Percentiles rank a stretch among this genome's conserved stretches.
phyloP scores from a whole-genome alignment of 768 basidiomycete species.

The Lentinula detonsa region DNA sequence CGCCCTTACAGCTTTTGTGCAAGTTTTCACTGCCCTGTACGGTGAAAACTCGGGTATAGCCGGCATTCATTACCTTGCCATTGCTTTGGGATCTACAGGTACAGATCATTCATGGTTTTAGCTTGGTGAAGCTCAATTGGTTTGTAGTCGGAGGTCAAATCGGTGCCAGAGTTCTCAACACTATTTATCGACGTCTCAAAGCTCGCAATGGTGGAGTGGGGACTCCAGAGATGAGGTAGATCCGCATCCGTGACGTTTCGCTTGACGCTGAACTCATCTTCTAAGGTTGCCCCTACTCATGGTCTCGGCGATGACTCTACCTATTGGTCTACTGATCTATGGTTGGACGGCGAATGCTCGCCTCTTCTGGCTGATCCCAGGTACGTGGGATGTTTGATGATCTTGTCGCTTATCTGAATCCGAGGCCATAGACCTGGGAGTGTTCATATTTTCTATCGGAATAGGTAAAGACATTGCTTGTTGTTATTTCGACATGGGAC shows the following conservation, averaged over 20 bases:
- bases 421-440: constrained; percentile 27
- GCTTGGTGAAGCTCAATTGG: background rate
- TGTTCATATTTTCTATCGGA: constrained; percentile 40
- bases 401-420: background rate
- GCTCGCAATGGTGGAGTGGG: constrained; percentile 45
- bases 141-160: constrained; percentile 29
- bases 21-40: constrained; percentile 40
- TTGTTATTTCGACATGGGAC: constrained; percentile 16
- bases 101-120: background rate
- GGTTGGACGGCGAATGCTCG: constrained; percentile 53
- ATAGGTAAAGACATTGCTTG: constrained; percentile 33
- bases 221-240: constrained; percentile 46
- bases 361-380: constrained; percentile 54
- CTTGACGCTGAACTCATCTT: background rate
- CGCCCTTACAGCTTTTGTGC: background rate
- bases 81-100: constrained; percentile 47
- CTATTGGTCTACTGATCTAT: constrained; percentile 54
- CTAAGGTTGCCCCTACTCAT: constrained; percentile 31
- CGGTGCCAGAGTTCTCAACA: constrained; percentile 40
- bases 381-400: constrained; percentile 19
- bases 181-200: constrained; percentile 38
- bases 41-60: constrained; percentile 43
- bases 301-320: constrained; percentile 45
- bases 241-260: background rate
- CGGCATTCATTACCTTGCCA: constrained; percentile 57